Evolutionary conservation across 805 yeast species (phyloP).

Genomic region (Yamadazyma scolyti): DNA sequence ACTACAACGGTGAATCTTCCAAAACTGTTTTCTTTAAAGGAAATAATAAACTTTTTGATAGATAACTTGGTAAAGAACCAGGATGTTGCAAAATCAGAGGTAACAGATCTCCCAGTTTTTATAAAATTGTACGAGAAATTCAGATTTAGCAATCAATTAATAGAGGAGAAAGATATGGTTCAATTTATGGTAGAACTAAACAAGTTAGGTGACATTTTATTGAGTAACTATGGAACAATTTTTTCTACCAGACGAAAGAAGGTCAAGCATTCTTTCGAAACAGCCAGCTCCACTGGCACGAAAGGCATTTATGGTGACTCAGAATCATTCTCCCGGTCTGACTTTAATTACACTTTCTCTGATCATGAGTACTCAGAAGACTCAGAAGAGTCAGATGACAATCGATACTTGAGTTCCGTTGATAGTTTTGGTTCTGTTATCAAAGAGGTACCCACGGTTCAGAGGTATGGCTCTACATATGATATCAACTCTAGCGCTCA

Average conservation of each 20-base stretch:
- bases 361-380: too few relatives aligned
- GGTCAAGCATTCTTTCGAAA: too few relatives aligned
- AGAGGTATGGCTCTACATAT: too few relatives aligned
- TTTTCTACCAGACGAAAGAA: slow-evolving; percentile 8
- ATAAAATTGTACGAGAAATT: slow-evolving; percentile 61
- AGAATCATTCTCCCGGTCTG: too few relatives aligned
- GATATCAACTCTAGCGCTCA: too few relatives aligned
- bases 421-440: too few relatives aligned
- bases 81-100: slow-evolving; percentile 1
- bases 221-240: slow-evolving; percentile 15
- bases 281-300: too few relatives aligned
- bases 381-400: too few relatives aligned
- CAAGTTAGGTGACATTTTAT: slow-evolving; percentile 13
- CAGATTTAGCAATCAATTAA: slow-evolving; percentile 61
- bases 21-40: slow-evolving; percentile 37
- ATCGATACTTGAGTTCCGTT: too few relatives aligned
- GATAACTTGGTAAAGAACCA: slow-evolving; percentile 13
- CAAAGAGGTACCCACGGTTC: too few relatives aligned
- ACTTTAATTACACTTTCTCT: too few relatives aligned
- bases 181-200: slow-evolving; percentile 47
- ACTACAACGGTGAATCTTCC: slow-evolving; percentile 22
- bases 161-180: slow-evolving; percentile 56
- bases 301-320: too few relatives aligned
- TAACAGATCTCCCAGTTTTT: slow-evolving; percentile 15
- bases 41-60: slow-evolving; percentile 32